Evolutionary conservation across 352 stramenopile genomes (phyloP).

Genomic region (Paralagenidium karlingii): DNA sequence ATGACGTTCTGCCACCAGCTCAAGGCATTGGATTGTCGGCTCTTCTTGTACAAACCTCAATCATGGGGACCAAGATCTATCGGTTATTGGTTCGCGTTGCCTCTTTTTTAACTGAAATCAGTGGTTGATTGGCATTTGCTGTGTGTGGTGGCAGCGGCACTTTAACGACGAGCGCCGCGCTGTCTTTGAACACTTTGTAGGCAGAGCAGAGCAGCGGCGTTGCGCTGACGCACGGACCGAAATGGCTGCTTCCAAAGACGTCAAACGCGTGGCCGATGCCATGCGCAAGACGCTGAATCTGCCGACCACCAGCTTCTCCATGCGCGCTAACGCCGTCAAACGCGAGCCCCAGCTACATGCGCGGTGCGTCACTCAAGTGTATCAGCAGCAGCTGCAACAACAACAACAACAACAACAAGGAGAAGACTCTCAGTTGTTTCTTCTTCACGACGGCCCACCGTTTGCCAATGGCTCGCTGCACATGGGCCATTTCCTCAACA

Average conservation of each 20-base stretch:
- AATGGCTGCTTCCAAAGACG: slow-evolving; percentile 11
- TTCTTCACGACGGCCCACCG: slow-evolving; percentile 96
- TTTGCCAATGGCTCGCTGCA: slow-evolving; percentile 99
- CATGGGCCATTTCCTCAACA: slow-evolving; percentile 93
- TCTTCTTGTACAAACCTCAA: no score
- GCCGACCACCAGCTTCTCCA: slow-evolving; percentile 91
- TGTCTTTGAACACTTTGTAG: no score
- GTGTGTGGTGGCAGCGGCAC: no score
- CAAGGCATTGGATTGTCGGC: no score
- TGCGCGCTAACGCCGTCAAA: slow-evolving; percentile 90
- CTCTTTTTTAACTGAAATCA: no score
- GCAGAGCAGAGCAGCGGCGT: no score
- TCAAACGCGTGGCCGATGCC: slow-evolving; percentile 49
- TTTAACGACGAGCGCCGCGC: no score
- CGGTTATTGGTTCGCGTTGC: no score
- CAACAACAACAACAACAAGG: not conserved
- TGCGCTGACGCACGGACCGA: no score
- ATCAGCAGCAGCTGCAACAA: slow-evolving; percentile 18
- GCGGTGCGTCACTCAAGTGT: slow-evolving; percentile 49
- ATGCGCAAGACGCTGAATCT: slow-evolving; percentile 92
- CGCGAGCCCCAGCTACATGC: slow-evolving; percentile 62
- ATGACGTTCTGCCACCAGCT: no score
- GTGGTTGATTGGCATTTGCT: no score
- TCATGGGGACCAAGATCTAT: no score
- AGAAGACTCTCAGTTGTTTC: slow-evolving; percentile 46